These are phyloP conservation scores for Petasospora fabianii DNA, from an alignment of 1,139 yeast genomes.

Conservation along the genomic window DNA sequence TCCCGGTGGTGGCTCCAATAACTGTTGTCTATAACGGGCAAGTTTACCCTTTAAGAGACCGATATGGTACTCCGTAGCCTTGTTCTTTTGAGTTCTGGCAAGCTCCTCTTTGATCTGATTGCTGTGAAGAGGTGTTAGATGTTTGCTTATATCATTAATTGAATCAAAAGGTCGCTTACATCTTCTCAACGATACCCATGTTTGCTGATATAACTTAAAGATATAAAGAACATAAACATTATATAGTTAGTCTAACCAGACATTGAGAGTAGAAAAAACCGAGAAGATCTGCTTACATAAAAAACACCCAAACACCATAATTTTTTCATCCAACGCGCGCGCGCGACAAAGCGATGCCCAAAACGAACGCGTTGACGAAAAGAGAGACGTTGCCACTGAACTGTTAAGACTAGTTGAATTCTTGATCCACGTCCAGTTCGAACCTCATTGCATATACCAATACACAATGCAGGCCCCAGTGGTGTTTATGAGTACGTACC, in stretches of 20 bases:
- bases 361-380: too few species aligned
- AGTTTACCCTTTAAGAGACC: constrained; percentile 92
- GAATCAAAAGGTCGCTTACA: constrained; percentile 6
- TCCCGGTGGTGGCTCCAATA: constrained; percentile 86
- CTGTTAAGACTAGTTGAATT: too few species aligned
- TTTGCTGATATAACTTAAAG: too few species aligned
- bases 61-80: constrained; percentile 95
- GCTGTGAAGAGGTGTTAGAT: constrained; percentile 1
- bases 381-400: too few species aligned
- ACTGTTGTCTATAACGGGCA: constrained; percentile 90
- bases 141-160: neutral
- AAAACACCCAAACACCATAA: too few species aligned
- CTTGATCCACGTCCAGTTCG: neutral
- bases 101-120: constrained; percentile 72
- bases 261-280: too few species aligned
- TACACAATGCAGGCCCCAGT: constrained; percentile 69
- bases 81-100: constrained; percentile 93
- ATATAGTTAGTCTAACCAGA: too few species aligned
- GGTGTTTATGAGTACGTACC: constrained; percentile 52
- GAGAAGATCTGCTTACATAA: too few species aligned
- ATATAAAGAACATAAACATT: too few species aligned
- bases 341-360: too few species aligned
- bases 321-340: too few species aligned
- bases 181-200: constrained; percentile 23
- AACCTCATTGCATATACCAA: neutral